phyloP scores from a whole-genome alignment of 257 asterid species.

The Solanum tarapatanum region DNA sequence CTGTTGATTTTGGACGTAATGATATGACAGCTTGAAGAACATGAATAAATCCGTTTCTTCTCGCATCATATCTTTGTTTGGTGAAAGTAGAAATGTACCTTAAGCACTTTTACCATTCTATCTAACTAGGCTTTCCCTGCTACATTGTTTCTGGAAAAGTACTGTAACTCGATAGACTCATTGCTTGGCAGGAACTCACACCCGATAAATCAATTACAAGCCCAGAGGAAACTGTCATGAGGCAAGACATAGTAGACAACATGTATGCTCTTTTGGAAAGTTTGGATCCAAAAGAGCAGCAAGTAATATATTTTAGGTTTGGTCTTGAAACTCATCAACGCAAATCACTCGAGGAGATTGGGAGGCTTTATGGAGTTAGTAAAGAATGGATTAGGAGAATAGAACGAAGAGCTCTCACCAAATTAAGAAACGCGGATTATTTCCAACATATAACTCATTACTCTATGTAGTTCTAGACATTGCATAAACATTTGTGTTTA shows the following conservation, averaged over 20 bases:
- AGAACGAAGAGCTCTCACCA: constrained; percentile 53
- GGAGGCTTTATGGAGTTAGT: constrained; percentile 55
- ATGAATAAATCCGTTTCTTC: neutral
- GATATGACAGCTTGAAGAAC: neutral
- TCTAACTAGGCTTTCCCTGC: neutral
- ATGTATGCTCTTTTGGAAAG: constrained; percentile 38
- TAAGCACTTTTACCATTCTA: neutral
- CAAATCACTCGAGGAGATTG: constrained; percentile 74
- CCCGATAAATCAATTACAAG: constrained; percentile 44
- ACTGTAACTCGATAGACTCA: neutral
- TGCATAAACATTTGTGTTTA: neutral
- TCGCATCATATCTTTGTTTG: neutral
- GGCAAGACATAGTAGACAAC: constrained; percentile 38
- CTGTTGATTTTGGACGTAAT: neutral
- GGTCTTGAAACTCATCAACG: constrained; percentile 47
- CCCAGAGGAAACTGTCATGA: constrained; percentile 43
- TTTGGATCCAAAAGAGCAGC: constrained; percentile 57
- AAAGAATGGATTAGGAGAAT: constrained; percentile 89
- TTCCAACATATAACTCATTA: constrained; percentile 26
- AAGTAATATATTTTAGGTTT: constrained; percentile 59
- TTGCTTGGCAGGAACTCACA: constrained; percentile 41
- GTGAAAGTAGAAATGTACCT: neutral
- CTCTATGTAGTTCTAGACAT: neutral
- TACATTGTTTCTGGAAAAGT: neutral
- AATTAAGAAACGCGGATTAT: constrained; percentile 33